Base-by-base conservation (phyloP, 176 grass and related monocot species). In the Triticum timopheevii region DNA sequence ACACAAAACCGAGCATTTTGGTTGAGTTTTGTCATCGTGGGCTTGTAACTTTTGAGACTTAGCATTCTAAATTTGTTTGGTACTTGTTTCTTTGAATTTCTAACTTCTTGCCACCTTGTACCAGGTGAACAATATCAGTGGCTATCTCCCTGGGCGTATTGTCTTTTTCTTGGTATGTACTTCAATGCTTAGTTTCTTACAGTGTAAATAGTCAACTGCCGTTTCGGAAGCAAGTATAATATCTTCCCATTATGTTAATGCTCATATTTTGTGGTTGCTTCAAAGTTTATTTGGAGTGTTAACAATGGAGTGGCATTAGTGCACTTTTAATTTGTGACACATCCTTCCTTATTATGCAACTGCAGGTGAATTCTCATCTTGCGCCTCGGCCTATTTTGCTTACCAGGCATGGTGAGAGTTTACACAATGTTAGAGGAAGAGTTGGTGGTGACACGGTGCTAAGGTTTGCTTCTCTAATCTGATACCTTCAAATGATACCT, bases 301-400 rank as follows among this genome's bases (percentile, higher is more conserved):
- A 22, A 56, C 8, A 2, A 17, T 0, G 19, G 27, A 33, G 45
- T 47, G 15, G 56, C 50, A 30, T 50, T 77, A 66, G 7, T 65
- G 38, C 31, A 58, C 4, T 58, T 9, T 16, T 56, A 69, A 82
- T 68, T 58, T 40, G 39, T 82, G 77, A 82, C 31, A 64, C 50
- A 64, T 85, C 11, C 52, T 76, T 67, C 69, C 39, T 16, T 19
- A 70, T 64, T 62, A 70, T 85, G 52, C 77, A 62, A 85, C 81
- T 94, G 83, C 90, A 98, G 97, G 97, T 98, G 84, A 98, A 98
- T 75, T 88, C 94, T 79, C 97, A 98, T 94, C 93, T 98, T 72
- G 82, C 92, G 47, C 97, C 97, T 74, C 88, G 97, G 3, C 97
- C 97, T 91, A 98, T 98, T 90, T 85, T 98, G 59, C 91, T 98